A percentile compares a stretch with the other conserved stretches of the same genome.
These are phyloP conservation scores for Cryptosporidium ubiquitum DNA, from an alignment of 169 alveolate genomes.

Conservation along the genomic window DNA sequence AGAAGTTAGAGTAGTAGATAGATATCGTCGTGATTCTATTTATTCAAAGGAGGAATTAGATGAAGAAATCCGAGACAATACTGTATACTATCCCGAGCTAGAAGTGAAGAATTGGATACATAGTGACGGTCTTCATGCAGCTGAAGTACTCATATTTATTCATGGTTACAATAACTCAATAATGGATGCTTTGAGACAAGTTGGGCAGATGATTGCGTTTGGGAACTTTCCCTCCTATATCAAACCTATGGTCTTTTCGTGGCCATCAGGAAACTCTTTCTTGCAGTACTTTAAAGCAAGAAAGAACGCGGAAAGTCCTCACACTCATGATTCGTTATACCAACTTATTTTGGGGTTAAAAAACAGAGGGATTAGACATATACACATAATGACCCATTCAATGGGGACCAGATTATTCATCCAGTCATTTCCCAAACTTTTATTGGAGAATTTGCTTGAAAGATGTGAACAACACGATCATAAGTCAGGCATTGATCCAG, in stretches of 20 bases:
- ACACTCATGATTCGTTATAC: slow-evolving; percentile 48
- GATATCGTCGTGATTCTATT: slow-evolving; percentile 30
- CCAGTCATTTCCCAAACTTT: slow-evolving; percentile 81
- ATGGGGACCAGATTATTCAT: slow-evolving; percentile 85
- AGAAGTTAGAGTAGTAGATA: slow-evolving; percentile 75
- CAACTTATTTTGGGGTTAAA: slow-evolving; percentile 49
- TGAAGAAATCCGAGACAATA: slow-evolving; percentile 75
- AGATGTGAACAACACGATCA: slow-evolving; percentile 76
- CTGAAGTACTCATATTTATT: slow-evolving; percentile 84
- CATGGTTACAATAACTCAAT: slow-evolving; percentile 82
- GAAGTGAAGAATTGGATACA: slow-evolving; percentile 78
- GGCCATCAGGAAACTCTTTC: slow-evolving; percentile 85
- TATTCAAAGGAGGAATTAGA: slow-evolving; percentile 72
- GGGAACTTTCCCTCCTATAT: slow-evolving; percentile 87
- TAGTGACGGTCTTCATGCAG: slow-evolving; percentile 79
- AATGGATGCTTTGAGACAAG: slow-evolving; percentile 77
- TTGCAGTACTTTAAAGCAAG: slow-evolving; percentile 78
- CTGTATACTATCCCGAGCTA: slow-evolving; percentile 53
- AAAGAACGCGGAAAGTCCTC: slow-evolving; percentile 71
- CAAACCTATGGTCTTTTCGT: slow-evolving; percentile 83
- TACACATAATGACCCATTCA: slow-evolving; percentile 85
- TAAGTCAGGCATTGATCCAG: slow-evolving; percentile 21
- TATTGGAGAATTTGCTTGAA: slow-evolving; percentile 75
- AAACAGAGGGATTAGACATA: slow-evolving; percentile 82
- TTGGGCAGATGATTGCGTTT: slow-evolving; percentile 85